A percentile compares a stretch with the other conserved stretches of the same genome.
These are phyloP conservation scores for Letharia columbiana DNA, from an alignment of 495 filamentous ascomycete genomes.

Conservation along the genomic window DNA sequence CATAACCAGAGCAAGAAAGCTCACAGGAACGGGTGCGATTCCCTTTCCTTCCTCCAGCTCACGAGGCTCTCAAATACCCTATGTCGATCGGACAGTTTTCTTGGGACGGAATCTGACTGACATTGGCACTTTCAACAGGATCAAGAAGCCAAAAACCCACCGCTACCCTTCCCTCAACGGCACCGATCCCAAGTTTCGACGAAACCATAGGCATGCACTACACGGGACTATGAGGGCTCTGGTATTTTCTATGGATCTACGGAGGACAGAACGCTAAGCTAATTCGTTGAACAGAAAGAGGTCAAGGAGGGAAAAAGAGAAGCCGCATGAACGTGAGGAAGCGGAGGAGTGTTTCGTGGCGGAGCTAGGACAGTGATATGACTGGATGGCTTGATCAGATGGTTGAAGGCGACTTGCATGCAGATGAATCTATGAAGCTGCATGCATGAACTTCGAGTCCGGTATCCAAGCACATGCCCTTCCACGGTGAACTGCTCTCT, in stretches of 20 bases:
- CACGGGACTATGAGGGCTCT: slow-evolving; percentile 97
- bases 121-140: slow-evolving; percentile 44
- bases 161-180: slow-evolving; percentile 98
- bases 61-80: not conserved
- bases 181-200: slow-evolving; percentile 98
- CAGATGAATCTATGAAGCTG: not conserved
- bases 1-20: slow-evolving; percentile 95
- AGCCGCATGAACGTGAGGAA: slow-evolving; percentile 56
- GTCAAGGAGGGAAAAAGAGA: slow-evolving; percentile 93
- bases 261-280: slow-evolving; percentile 29
- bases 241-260: slow-evolving; percentile 50
- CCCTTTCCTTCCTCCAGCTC: slow-evolving; percentile 19
- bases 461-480: not conserved
- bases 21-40: slow-evolving; percentile 87
- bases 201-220: slow-evolving; percentile 98
- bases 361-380: slow-evolving; percentile 21
- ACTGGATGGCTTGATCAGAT: not conserved
- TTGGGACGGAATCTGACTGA: not conserved
- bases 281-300: slow-evolving; percentile 70
- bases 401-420: not conserved
- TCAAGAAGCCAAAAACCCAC: slow-evolving; percentile 99
- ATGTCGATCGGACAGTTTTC: not conserved
- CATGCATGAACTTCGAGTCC: not conserved
- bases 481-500: not conserved
- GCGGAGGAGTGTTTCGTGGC: slow-evolving; percentile 28